Percentiles rank a stretch among this genome's conserved stretches.
These are phyloP conservation scores for Aspergillus bridgeri DNA, from an alignment of 495 filamentous ascomycete species.

Conservation along the genomic window DNA sequence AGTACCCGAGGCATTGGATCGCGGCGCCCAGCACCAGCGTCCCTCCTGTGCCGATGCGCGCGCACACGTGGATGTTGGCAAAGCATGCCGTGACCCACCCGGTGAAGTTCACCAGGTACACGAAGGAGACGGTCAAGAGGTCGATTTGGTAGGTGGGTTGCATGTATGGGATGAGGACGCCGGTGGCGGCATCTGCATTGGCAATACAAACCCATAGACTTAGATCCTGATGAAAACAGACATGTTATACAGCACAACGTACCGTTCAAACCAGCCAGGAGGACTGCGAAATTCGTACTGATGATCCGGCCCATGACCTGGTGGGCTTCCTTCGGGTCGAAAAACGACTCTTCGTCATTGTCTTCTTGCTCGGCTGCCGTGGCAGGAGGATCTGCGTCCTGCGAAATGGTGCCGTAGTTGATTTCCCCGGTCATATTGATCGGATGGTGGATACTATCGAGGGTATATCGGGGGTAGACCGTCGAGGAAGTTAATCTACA, in stretches of 20 bases:
- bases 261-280: constrained; percentile 50
- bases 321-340: constrained; percentile 11
- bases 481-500: too few relatives aligned
- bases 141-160: constrained; percentile 43
- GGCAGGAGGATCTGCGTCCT: constrained; percentile 4
- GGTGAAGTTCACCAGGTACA: constrained; percentile 42
- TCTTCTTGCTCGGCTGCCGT: too few relatives aligned
- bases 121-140: constrained; percentile 45
- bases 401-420: constrained; percentile 3
- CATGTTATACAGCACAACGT: too few relatives aligned
- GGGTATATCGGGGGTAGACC: too few relatives aligned
- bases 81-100: constrained; percentile 49
- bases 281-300: constrained; percentile 49
- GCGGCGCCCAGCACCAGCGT: constrained; percentile 47
- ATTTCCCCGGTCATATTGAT: neutral
- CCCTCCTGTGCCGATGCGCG: constrained; percentile 41
- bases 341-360: neutral
- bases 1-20: constrained; percentile 44
- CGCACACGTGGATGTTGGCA: constrained; percentile 44
- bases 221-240: too few relatives aligned
- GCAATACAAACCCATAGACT: too few relatives aligned
- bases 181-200: constrained; percentile 43
- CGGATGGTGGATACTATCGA: too few relatives aligned
- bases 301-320: constrained; percentile 37
- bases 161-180: constrained; percentile 52